Percentiles rank a stretch among this genome's conserved stretches.
Evolutionary conservation across 2,329 filamentous ascomycete species (phyloP).

Genomic region (Cylindrodendrum hubeiense): DNA sequence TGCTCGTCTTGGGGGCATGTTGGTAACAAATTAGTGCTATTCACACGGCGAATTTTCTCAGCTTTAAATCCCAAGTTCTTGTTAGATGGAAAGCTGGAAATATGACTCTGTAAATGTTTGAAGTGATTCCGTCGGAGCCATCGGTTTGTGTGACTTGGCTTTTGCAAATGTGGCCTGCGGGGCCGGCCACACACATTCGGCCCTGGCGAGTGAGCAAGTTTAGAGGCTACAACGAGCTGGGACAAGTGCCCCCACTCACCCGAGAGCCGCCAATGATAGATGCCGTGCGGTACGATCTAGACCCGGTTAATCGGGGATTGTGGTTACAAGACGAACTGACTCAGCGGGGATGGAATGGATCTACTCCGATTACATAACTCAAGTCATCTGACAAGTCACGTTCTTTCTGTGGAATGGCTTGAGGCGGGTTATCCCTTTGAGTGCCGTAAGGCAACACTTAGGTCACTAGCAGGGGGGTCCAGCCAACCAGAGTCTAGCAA

Average conservation of each 20-base stretch:
- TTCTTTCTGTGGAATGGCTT: no score
- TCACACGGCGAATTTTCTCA: no score
- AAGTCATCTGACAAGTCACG: no score
- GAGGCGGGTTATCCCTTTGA: no score
- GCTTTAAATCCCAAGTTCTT: no score
- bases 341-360: neutral
- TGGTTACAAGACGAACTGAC: neutral
- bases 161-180: no score
- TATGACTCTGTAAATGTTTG: neutral
- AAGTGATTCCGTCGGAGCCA: neutral
- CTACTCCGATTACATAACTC: neutral
- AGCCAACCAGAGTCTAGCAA: neutral
- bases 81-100: neutral
- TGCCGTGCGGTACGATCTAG: neutral
- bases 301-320: neutral
- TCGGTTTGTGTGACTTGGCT: neutral
- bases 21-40: neutral
- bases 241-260: neutral
- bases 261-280: neutral
- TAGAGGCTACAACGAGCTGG: neutral
- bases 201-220: no score
- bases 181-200: no score
- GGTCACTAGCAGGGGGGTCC: no score
- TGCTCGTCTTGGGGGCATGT: conserved; percentile 12
- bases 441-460: no score